Conservation (phyloP, 208 protist genomes). For the Leishmania arabica region DNA sequence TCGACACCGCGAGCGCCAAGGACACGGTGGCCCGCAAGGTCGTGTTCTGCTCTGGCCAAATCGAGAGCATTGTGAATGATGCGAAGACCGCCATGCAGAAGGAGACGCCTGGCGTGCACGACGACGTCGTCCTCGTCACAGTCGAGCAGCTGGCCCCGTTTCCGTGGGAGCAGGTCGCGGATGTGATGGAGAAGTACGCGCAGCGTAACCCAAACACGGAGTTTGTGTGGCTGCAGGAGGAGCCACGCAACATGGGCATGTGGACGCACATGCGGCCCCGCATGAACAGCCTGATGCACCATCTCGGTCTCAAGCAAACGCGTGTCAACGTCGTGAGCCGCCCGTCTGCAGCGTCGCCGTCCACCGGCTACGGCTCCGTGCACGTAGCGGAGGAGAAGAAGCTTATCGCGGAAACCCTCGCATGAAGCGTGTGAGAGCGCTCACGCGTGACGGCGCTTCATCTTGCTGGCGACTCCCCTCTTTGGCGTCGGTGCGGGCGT, state of each 20-base stretch:
- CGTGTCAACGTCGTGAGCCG: conserved; percentile 78
- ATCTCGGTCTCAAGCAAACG: conserved; percentile 52
- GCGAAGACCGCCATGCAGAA: conserved; percentile 60
- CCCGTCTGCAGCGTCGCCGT: conserved; percentile 77
- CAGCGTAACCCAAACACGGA: conserved; percentile 81
- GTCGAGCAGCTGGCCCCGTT: conserved; percentile 98
- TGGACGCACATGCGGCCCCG: conserved; percentile 89
- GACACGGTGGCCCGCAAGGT: conserved; percentile 85
- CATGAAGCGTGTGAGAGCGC: conserved; percentile 23
- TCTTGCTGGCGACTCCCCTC: not conserved
- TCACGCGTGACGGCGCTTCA: not conserved
- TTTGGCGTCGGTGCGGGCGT: not conserved
- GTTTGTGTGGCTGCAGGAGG: conserved; percentile 97
- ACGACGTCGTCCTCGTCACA: conserved; percentile 93
- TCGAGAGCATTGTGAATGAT: conserved; percentile 97
- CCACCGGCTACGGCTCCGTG: conserved; percentile 88
- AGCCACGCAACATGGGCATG: conserved; percentile 98
- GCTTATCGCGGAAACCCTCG: conserved; percentile 67
- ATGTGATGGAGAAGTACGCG: conserved; percentile 89
- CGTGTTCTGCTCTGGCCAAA: conserved; percentile 98
- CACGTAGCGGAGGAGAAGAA: conserved; percentile 88
- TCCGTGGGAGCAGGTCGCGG: conserved; percentile 96
- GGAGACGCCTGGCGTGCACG: conserved; percentile 42
- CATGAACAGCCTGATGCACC: conserved; percentile 77
- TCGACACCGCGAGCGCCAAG: conserved; percentile 22